Conservation (phyloP, 192 early-diverging fungal species). For the Glomus cerebriforme region DNA sequence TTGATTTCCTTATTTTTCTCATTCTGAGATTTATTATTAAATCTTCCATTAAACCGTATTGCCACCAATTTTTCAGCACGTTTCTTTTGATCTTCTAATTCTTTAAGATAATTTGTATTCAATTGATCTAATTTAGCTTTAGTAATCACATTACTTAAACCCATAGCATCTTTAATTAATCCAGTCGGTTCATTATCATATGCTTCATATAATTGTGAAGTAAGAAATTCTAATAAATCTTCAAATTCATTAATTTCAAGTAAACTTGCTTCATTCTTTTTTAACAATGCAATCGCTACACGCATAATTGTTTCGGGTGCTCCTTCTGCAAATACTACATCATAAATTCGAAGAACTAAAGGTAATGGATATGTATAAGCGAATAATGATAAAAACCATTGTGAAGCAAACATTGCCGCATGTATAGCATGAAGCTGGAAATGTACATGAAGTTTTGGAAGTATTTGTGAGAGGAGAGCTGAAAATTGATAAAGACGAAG, state of each 20-base stretch:
- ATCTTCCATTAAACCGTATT: constrained; percentile 49
- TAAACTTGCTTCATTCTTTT: constrained; percentile 73
- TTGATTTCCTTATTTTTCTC: constrained; percentile 20
- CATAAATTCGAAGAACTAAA: constrained; percentile 88
- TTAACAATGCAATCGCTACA: constrained; percentile 86
- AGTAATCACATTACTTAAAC: constrained; percentile 67
- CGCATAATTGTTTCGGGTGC: constrained; percentile 85
- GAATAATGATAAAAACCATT: constrained; percentile 98
- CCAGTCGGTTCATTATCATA: constrained; percentile 62
- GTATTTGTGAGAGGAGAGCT: constrained; percentile 68
- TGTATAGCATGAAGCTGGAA: constrained; percentile 71
- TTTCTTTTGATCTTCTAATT: constrained; percentile 56
- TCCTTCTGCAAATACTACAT: constrained; percentile 91
- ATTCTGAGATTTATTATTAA: constrained; percentile 26
- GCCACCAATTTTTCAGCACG: constrained; percentile 49
- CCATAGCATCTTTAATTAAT: constrained; percentile 80
- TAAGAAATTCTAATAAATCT: constrained; percentile 78
- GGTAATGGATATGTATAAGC: constrained; percentile 93
- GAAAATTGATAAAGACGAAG: constrained; percentile 87
- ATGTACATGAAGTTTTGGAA: constrained; percentile 78
- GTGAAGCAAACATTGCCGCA: constrained; percentile 90
- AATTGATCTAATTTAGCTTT: constrained; percentile 72
- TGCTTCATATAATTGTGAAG: constrained; percentile 78
- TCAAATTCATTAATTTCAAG: constrained; percentile 75
- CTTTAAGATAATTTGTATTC: constrained; percentile 55